Evolutionary conservation across 805 yeast genomes (phyloP).

Genomic region (Yamadazyma nakazawae): DNA sequence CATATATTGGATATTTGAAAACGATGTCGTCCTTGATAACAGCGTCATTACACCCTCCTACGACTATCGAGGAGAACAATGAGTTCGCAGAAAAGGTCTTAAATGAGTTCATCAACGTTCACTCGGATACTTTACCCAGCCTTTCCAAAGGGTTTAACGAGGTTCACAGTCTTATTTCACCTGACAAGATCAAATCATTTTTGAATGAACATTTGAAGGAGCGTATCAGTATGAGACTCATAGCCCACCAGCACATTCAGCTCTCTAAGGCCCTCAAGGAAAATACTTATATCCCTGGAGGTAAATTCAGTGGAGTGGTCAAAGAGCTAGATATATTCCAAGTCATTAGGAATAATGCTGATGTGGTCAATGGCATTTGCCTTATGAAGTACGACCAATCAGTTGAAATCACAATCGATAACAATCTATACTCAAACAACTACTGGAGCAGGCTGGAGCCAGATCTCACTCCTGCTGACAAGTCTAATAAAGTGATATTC

Average conservation of each 20-base stretch:
- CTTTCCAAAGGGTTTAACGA: slow-evolving; percentile 82
- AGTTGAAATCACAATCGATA: slow-evolving; percentile 57
- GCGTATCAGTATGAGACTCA: slow-evolving; percentile 79
- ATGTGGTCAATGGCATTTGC: slow-evolving; percentile 79
- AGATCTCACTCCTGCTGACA: slow-evolving; percentile 14
- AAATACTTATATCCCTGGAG: slow-evolving; percentile 50
- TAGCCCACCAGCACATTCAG: slow-evolving; percentile 81
- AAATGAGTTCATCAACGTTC: slow-evolving; percentile 62
- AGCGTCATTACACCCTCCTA: slow-evolving; percentile 36
- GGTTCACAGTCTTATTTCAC: slow-evolving; percentile 45
- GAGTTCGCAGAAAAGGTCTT: slow-evolving; percentile 50
- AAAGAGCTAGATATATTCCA: slow-evolving; percentile 61
- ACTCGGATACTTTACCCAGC: slow-evolving; percentile 78
- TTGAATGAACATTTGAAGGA: slow-evolving; percentile 76
- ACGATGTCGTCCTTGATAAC: slow-evolving; percentile 48
- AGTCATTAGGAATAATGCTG: slow-evolving; percentile 60
- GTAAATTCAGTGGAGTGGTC: slow-evolving; percentile 55
- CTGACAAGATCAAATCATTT: slow-evolving; percentile 54
- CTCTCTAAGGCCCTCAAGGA: slow-evolving; percentile 42
- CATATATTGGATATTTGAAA: slow-evolving; percentile 68
- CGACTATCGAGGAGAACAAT: slow-evolving; percentile 51
- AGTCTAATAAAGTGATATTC: slow-evolving; percentile 54
- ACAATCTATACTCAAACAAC: slow-evolving; percentile 25
- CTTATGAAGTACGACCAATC: slow-evolving; percentile 77
- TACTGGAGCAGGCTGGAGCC: slow-evolving; percentile 30